Percentiles rank a stretch among this genome's conserved stretches.
Evolutionary conservation across 768 basidiomycete species (phyloP).

Genomic region (Podaxis carcinomalis): DNA sequence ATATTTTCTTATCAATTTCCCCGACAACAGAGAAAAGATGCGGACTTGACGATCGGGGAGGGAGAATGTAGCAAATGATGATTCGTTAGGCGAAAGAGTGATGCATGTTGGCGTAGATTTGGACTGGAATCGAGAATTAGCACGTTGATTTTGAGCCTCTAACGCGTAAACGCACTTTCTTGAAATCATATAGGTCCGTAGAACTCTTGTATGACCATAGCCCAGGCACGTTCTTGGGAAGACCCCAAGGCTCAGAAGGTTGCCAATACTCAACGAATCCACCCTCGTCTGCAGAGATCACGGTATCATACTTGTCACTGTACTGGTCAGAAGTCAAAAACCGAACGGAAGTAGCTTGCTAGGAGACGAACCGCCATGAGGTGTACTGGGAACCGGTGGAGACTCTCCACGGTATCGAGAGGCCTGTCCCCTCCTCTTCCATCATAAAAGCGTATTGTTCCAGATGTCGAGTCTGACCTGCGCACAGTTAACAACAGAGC

Average conservation of each 20-base stretch:
- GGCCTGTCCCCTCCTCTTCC: constrained; percentile 82
- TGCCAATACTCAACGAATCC: constrained; percentile 98
- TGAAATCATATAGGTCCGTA: constrained; percentile 96
- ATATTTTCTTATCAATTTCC: constrained; percentile 88
- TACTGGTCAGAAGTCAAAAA: constrained; percentile 48
- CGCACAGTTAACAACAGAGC: constrained; percentile 15
- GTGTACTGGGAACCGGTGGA: constrained; percentile 90
- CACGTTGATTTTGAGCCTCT: background rate
- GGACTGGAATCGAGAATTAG: constrained; percentile 43
- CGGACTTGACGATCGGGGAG: constrained; percentile 92
- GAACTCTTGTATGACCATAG: constrained; percentile 89
- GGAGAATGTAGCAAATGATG: constrained; percentile 90
- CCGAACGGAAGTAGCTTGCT: background rate
- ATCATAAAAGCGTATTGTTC: constrained; percentile 86
- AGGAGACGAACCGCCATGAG: constrained; percentile 70
- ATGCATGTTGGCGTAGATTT: constrained; percentile 91
- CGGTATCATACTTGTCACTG: constrained; percentile 84
- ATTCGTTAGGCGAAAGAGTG: constrained; percentile 84
- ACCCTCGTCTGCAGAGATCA: constrained; percentile 90
- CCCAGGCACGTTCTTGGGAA: constrained; percentile 71
- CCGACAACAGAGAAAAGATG: constrained; percentile 86
- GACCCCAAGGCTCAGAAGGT: constrained; percentile 82
- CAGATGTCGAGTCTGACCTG: constrained; percentile 76
- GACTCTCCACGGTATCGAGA: constrained; percentile 65
- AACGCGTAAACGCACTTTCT: constrained; percentile 60